These are phyloP conservation scores for Salix udensis DNA, from an alignment of 345 rosid genomes.

Conservation along the genomic window DNA sequence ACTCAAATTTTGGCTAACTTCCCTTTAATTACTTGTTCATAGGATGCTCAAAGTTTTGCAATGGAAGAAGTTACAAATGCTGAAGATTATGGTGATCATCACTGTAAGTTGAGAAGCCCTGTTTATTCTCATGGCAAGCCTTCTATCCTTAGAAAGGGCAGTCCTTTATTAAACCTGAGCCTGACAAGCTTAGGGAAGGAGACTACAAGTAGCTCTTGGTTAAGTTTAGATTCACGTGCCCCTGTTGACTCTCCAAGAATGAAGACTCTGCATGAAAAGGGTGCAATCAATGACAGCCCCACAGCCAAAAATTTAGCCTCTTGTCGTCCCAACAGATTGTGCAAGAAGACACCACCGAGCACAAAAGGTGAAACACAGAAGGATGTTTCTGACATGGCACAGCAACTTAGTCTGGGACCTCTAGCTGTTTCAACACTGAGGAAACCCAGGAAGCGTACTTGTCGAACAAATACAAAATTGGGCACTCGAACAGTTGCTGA, in stretches of 20 bases:
- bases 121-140: conserved; percentile 1
- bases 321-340: conserved; percentile 37
- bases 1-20: not conserved
- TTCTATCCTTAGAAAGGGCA: conserved; percentile 16
- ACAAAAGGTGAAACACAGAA: conserved; percentile 28
- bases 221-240: conserved; percentile 65
- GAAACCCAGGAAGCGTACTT: conserved; percentile 49
- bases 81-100: conserved; percentile 35
- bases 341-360: conserved; percentile 39
- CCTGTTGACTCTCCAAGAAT: conserved; percentile 22
- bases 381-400: conserved; percentile 36
- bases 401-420: conserved; percentile 50
- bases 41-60: conserved; percentile 39
- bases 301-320: conserved; percentile 23
- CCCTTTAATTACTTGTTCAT: conserved; percentile 20
- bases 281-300: conserved; percentile 19
- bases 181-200: conserved; percentile 40
- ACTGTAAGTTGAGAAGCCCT: conserved; percentile 3
- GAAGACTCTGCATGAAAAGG: conserved; percentile 34
- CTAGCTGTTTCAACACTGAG: conserved; percentile 34
- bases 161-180: conserved; percentile 31
- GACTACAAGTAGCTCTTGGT: conserved; percentile 52
- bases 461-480: conserved; percentile 36
- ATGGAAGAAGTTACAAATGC: conserved; percentile 23
- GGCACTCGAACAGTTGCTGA: conserved; percentile 27